Percentiles rank a stretch among this genome's conserved stretches.
phyloP scores from a whole-genome alignment of 2,329 filamentous ascomycete genomes.

The Zymoseptoria passerinii region DNA sequence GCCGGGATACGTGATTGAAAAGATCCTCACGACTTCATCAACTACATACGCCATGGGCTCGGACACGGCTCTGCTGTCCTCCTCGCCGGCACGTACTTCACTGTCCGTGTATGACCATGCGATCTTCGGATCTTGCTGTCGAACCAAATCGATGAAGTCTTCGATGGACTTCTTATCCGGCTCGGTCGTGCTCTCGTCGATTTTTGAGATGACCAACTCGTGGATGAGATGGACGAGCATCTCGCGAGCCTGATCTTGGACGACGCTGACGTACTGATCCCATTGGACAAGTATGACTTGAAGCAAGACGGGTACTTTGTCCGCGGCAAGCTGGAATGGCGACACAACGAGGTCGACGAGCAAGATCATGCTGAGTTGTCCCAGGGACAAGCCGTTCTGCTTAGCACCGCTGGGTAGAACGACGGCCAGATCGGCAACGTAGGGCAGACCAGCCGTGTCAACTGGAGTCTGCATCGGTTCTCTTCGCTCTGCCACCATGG shows the following conservation, averaged over 20 bases:
- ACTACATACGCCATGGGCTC: slow-evolving; percentile 80
- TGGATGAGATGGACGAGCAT: slow-evolving; percentile 98
- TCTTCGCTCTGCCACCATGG: slow-evolving; percentile 90
- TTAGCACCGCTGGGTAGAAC: slow-evolving; percentile 83
- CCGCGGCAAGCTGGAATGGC: slow-evolving; percentile 68
- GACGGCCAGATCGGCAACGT: slow-evolving; percentile 75
- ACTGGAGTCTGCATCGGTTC: slow-evolving; percentile 60
- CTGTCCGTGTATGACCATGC: slow-evolving; percentile 94
- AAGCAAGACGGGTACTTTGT: slow-evolving; percentile 75
- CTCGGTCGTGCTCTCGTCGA: slow-evolving; percentile 61
- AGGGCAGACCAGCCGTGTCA: slow-evolving; percentile 69
- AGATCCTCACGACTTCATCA: slow-evolving; percentile 72
- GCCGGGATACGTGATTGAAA: slow-evolving; percentile 72
- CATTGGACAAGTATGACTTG: slow-evolving; percentile 90
- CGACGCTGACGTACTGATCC: slow-evolving; percentile 92
- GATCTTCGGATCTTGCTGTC: slow-evolving; percentile 72
- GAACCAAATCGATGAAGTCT: slow-evolving; percentile 76
- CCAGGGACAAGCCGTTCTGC: slow-evolving; percentile 74
- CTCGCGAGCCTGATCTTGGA: slow-evolving; percentile 92
- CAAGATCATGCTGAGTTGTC: slow-evolving; percentile 85
- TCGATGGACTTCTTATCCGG: slow-evolving; percentile 71
- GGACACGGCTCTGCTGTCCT: slow-evolving; percentile 70
- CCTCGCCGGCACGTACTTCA: slow-evolving; percentile 57
- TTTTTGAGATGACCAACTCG: slow-evolving; percentile 75
- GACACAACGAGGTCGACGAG: slow-evolving; percentile 95